phyloP scores from a whole-genome alignment of 331 rosid genomes.

The Acacia pycnantha region DNA sequence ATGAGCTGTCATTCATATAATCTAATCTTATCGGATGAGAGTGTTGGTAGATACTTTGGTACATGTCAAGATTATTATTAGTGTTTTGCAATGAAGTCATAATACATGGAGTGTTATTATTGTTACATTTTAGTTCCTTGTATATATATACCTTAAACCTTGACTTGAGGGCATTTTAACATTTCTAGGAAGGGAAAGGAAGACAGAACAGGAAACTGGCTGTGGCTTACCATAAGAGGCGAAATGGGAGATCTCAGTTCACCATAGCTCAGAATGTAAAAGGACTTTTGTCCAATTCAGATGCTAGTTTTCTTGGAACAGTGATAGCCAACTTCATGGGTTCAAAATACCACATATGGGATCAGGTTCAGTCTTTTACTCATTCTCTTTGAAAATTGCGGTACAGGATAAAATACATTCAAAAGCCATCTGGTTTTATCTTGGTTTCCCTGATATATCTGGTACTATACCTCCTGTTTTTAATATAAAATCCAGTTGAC shows the following conservation, averaged over 20 bases:
- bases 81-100: not conserved
- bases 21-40: not conserved
- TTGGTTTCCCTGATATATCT: not conserved
- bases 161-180: not conserved
- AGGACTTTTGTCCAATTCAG: not conserved
- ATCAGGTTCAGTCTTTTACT: not conserved
- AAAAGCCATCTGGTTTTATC: not conserved
- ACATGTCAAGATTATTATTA: not conserved
- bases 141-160: not conserved
- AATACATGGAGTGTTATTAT: not conserved
- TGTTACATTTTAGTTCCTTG: not conserved
- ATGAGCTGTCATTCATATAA: not conserved
- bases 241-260: not conserved
- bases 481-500: too few species aligned
- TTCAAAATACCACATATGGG: constrained; percentile 8
- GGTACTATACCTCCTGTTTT: not conserved
- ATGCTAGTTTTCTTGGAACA: not conserved
- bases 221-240: not conserved
- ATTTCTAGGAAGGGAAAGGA: not conserved
- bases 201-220: constrained; percentile 11
- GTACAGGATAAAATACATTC: not conserved
- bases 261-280: constrained; percentile 2
- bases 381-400: not conserved
- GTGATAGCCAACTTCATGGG: not conserved
- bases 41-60: not conserved